Evolutionary conservation across 2,329 filamentous ascomycete species (phyloP), one percentile per base, ranked within the genome.

Genomic region (Colletotrichum brevisporum): DNA sequence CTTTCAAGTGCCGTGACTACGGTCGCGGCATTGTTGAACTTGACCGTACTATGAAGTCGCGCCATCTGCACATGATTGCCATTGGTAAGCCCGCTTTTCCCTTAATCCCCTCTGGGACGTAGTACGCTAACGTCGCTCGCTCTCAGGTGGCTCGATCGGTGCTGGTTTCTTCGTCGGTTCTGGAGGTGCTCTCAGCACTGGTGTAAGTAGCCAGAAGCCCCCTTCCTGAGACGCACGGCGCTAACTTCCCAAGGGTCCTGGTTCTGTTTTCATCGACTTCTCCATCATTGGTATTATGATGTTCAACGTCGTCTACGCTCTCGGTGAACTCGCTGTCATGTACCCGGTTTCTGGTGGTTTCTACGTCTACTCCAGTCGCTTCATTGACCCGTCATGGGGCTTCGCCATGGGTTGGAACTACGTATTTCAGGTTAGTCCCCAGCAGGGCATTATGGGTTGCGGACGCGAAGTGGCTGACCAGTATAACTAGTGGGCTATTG

Each of bases 151-250:
- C 16, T 86, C 85, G 26, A 90, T 90, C 53, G 88, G 88, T 75
- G 87, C 88, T 69, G 88, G 88, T 78, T 88, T 90, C 82, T 90
- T 89, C 78, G 88, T 90, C 71, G 87, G 88, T 74, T 87, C 85
- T 12, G 87, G 87, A 69, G 76, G 80, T 71, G 86, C 85, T 63
- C 79, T 89, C 13, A 71, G 73, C 69, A 83, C 75, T 26, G 86
- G 86, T 77, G 81, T 83, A 78, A 71, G 80, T 76, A 15, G 13
- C 15, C 56, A 58, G 67, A n/a, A 24, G 1, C 13, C 13, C 5
- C 24, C 10, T 5, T 51, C 5, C 21, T n/a, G 21, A 18, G 31
- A 21, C 16, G n/a, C 26, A 26, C 1, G 10, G 48, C 27, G 36
- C 67, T 69, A 4, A 69, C 55, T 10, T 48, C 1, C 26, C 21